phyloP scores from a whole-genome alignment of 2,329 filamentous ascomycete species.

The Aspergillus hortae region DNA sequence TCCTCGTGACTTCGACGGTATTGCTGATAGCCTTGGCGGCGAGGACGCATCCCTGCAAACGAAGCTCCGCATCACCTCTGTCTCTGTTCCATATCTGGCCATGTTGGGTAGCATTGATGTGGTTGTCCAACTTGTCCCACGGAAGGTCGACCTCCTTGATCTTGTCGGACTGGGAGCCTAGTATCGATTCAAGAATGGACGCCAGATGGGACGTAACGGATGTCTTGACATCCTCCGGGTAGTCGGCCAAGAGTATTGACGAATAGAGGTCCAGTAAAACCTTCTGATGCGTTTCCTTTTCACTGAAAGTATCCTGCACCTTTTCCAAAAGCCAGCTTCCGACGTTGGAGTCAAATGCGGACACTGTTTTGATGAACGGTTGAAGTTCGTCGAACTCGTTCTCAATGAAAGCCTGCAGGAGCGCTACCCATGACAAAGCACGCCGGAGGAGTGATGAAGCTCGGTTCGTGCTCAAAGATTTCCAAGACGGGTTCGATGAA shows the following conservation, averaged over 20 bases:
- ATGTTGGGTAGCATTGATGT: slow-evolving; percentile 22
- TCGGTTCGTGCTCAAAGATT: slow-evolving; percentile 26
- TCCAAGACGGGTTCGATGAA: slow-evolving; percentile 22
- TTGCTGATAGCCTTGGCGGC: slow-evolving; percentile 19
- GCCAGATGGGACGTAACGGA: slow-evolving; percentile 32
- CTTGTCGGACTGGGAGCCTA: slow-evolving; percentile 17
- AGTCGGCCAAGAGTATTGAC: slow-evolving; percentile 24
- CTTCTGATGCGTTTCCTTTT: slow-evolving; percentile 18
- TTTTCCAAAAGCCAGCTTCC: slow-evolving; percentile 33
- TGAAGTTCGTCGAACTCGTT: slow-evolving; percentile 15
- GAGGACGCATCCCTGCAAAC: slow-evolving; percentile 37
- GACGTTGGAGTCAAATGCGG: slow-evolving; percentile 30
- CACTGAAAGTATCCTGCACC: slow-evolving; percentile 23
- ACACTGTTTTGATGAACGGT: slow-evolving; percentile 22
- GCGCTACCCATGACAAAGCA: slow-evolving; percentile 29
- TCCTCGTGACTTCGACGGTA: slow-evolving; percentile 15
- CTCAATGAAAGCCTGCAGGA: slow-evolving; percentile 22
- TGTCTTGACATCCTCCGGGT: slow-evolving; percentile 25
- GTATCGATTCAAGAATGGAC: slow-evolving; percentile 24
- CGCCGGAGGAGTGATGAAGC: slow-evolving; percentile 35
- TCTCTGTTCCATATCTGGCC: slow-evolving; percentile 33
- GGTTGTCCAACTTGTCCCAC: slow-evolving; percentile 22
- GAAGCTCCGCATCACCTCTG: slow-evolving; percentile 34
- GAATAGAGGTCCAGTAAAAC: slow-evolving; percentile 28
- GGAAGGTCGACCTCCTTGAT: slow-evolving; percentile 23